phyloP scores from a whole-genome alignment of 1,139 yeast species.

The Hanseniaspora uvarum region DNA sequence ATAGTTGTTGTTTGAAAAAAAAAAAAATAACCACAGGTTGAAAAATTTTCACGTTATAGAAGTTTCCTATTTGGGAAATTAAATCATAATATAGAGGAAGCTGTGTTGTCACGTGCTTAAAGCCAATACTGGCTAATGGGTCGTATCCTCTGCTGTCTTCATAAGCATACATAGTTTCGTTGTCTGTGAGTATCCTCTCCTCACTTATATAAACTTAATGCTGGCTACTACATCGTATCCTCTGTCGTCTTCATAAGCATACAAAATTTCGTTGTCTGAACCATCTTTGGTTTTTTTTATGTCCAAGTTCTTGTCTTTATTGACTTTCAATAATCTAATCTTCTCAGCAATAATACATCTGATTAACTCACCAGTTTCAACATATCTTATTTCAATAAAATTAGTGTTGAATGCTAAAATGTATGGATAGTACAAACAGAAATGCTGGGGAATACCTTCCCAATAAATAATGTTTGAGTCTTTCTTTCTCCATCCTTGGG shows the following conservation, averaged over 20 bases:
- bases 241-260: conserved; percentile 80
- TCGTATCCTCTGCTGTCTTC: conserved; percentile 85
- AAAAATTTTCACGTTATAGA: neutral
- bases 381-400: conserved; percentile 85
- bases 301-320: conserved; percentile 45
- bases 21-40: neutral
- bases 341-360: conserved; percentile 92
- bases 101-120: conserved; percentile 48
- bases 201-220: conserved; percentile 67
- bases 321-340: conserved; percentile 75
- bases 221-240: conserved; percentile 89
- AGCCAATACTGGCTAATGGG: conserved; percentile 82
- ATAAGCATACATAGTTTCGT: conserved; percentile 84
- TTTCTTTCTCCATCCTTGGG: conserved; percentile 92
- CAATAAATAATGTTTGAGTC: conserved; percentile 91
- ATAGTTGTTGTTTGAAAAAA: no score
- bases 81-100: neutral
- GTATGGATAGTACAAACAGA: conserved; percentile 90
- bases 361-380: conserved; percentile 73
- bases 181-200: neutral
- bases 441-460: conserved; percentile 92
- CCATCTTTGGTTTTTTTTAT: neutral
- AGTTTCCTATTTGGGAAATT: neutral
- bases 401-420: conserved; percentile 79
- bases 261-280: conserved; percentile 54